phyloP scores from a whole-genome alignment of 257 asterid genomes.

The Salvia rosmarinus region DNA sequence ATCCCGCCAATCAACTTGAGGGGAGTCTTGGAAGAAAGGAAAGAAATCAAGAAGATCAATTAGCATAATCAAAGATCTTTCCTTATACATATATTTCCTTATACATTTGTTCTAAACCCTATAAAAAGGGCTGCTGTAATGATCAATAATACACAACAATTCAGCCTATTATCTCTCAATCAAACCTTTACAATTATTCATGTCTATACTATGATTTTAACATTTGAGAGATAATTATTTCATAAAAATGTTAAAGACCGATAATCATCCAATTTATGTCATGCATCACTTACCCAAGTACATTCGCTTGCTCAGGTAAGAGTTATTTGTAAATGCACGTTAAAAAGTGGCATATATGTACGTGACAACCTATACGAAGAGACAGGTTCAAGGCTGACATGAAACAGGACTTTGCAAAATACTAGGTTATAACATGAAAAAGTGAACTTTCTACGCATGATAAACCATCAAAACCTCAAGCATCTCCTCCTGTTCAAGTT shows the following conservation, averaged over 20 bases:
- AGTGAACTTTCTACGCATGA: background rate
- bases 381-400: background rate
- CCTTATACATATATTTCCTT: too few relatives aligned
- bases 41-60: too few relatives aligned
- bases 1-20: too few relatives aligned
- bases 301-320: constrained; percentile 4
- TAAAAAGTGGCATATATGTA: constrained; percentile 5
- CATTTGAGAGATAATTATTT: too few relatives aligned
- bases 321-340: constrained; percentile 21
- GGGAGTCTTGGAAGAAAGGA: too few relatives aligned
- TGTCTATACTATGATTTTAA: too few relatives aligned
- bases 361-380: background rate
- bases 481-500: background rate
- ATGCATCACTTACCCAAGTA: constrained; percentile 13
- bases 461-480: constrained; percentile 9
- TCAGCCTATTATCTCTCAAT: too few relatives aligned
- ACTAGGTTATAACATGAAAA: background rate
- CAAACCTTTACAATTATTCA: too few relatives aligned
- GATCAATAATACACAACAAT: too few relatives aligned
- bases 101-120: too few relatives aligned
- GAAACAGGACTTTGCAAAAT: background rate
- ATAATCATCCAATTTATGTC: background rate
- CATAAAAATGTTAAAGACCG: background rate
- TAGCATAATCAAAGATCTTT: too few relatives aligned
- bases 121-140: too few relatives aligned